Evolutionary conservation across 805 yeast species (phyloP), one percentile per base, ranked within the genome.

Genomic region (Diddensiella santjacobensis): DNA sequence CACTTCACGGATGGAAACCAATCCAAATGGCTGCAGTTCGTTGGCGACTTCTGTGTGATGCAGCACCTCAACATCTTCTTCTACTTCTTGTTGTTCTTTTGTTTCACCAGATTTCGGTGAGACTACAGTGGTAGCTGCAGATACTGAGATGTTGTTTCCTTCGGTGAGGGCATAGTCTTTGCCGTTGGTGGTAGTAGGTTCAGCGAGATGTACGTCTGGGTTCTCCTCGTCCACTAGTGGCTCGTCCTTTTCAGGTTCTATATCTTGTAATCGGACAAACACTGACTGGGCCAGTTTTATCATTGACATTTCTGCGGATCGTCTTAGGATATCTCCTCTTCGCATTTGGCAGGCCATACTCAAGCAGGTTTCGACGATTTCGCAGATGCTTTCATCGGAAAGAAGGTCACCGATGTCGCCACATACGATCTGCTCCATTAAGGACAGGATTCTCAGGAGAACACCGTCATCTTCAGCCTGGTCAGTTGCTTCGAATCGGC

Each of bases 401-500:
- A 91, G 68, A n/a, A 79, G 60, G 22, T 72, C 74, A 20, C 91
- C 84, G 40, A 82, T 70, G 1, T 76, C 75, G n/a, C 90, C 79
- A 18, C 74, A 71, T 13, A 89, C 74, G 13, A 90, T 74, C 19
- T 69, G 64, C 56, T 88, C 91, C 57, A 91, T 71, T 22, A 91
- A 70, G 39, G 84, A 73, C 53, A 93, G 77, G 18, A 93, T 95
- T 60, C 87, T 87, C 44, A 91, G 73, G 40, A 93, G 70, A 2
- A 93, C 91, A 0, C 95, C 86, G 63, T 93, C 99, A 68, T 93
- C 98, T 38, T 87, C 84, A 30, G 84, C 77, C 63, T 88, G 95
- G 62, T 90, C 96, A 0, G 93, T 84, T 2, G 96, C 96, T 70
- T 93, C 97, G 63, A 93, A 93, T 40, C 96, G 79, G 67, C 98